These are phyloP conservation scores for Coemansia sp. DNA, from an alignment of 192 early-diverging fungal species.

Conservation along the genomic window DNA sequence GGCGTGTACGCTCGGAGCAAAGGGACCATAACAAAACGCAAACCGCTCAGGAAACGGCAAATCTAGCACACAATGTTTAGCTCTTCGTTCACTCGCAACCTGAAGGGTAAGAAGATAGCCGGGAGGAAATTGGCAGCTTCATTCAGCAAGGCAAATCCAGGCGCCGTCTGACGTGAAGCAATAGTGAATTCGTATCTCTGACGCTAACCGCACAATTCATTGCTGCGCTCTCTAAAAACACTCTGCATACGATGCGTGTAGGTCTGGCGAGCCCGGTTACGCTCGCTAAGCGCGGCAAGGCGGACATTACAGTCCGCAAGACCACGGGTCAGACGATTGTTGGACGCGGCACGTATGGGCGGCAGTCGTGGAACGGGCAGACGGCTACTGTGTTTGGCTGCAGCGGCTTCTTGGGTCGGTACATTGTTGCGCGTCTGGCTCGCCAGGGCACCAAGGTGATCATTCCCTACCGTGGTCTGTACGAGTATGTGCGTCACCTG, in stretches of 20 bases:
- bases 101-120: not conserved
- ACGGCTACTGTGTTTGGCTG: constrained; percentile 92
- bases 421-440: constrained; percentile 89
- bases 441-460: constrained; percentile 88
- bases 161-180: too few relatives aligned
- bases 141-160: too few relatives aligned
- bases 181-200: not conserved
- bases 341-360: constrained; percentile 64
- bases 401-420: constrained; percentile 94
- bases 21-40: too few relatives aligned
- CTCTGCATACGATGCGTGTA: constrained; percentile 16
- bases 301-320: constrained; percentile 39
- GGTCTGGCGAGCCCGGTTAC: constrained; percentile 14
- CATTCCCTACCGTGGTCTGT: constrained; percentile 80
- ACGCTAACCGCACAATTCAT: not conserved
- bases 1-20: too few relatives aligned
- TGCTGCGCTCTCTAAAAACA: too few relatives aligned
- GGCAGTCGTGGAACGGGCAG: constrained; percentile 80
- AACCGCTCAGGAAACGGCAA: too few relatives aligned
- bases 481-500: constrained; percentile 82
- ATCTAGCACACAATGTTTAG: not conserved
- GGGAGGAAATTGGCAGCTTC: not conserved
- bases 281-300: constrained; percentile 48
- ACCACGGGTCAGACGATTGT: constrained; percentile 51
- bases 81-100: not conserved